Base-by-base conservation (phyloP, 164 flowering plant species). In the Kingdonia uniflora region DNA sequence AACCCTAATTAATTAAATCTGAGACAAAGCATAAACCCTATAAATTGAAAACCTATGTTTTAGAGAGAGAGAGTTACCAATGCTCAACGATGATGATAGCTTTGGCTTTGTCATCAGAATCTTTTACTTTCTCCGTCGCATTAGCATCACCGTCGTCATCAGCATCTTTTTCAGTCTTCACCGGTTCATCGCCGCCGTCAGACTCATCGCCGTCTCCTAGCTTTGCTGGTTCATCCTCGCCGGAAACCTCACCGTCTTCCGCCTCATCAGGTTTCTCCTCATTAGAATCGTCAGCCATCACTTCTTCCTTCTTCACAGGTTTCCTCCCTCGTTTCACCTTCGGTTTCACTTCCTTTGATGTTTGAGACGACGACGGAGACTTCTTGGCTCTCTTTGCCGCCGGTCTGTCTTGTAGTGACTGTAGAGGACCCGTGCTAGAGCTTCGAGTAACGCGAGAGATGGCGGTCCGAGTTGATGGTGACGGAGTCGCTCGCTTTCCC, bases 281-380 rank as follows among this genome's bases (percentile, higher is more conserved):
- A 14, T 11, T 14, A 14, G 44, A 5, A 41, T 37, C 40, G 0
- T 37, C 40, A 7, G 13, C 40, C 40, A 7, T 13, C 13, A 37
- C 40, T 13, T 37, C 13, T 13, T 7, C 40, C 13, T 13, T 37
- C 40, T 37, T 37, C 40, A 37, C 40, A 7, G 40, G 40, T 13
- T 37, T 37, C 40, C 13, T 37, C 40, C 13, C 13, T 37, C 8
- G 39, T 1, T 33, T 15, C 0, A n/a, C n/a, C n/a, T n/a, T n/a
- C n/a, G 25, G 24, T 52, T 52, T 52, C 11, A 19, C 14, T 5
- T 11, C 38, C 51, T 33, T 56, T 17, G 59, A 49, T 50, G 59
- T 49, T 50, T 42, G 42, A 24, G 21, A 24, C 15, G 23, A 19
- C 35, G 14, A 10, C 49, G 7, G 26, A 1, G 1, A 12, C 39